Evolutionary conservation across 768 basidiomycete species (phyloP).

Genomic region (Termitomyces sp.): DNA sequence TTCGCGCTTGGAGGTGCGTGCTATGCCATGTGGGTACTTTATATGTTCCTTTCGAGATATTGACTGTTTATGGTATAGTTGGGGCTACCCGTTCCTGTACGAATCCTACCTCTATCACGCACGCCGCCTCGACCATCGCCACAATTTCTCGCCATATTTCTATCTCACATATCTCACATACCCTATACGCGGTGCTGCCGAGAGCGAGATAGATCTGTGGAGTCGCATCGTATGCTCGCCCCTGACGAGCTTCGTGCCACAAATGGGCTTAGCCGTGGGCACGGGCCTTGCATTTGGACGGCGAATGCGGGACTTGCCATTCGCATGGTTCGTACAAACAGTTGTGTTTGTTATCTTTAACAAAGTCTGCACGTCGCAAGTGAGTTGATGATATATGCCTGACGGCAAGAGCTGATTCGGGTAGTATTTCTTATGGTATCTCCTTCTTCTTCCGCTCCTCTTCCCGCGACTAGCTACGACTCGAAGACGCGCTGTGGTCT

Average conservation of each 20-base stretch:
- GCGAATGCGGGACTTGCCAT: slow-evolving; percentile 54
- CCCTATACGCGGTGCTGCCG: slow-evolving; percentile 29
- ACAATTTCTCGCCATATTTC: slow-evolving; percentile 98
- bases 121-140: slow-evolving; percentile 88
- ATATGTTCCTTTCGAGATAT: neutral
- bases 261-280: slow-evolving; percentile 66
- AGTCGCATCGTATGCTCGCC: slow-evolving; percentile 58
- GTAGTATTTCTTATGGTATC: slow-evolving; percentile 98
- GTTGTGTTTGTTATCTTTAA: slow-evolving; percentile 92
- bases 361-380: slow-evolving; percentile 97
- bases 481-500: slow-evolving; percentile 30
- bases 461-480: slow-evolving; percentile 62
- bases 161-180: slow-evolving; percentile 91
- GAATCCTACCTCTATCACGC: slow-evolving; percentile 94
- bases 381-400: slow-evolving; percentile 22
- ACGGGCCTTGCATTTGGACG: slow-evolving; percentile 70
- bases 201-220: slow-evolving; percentile 24
- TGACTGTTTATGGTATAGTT: slow-evolving; percentile 42
- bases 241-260: slow-evolving; percentile 78
- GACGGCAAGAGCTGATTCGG: neutral
- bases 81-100: slow-evolving; percentile 89
- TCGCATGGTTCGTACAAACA: slow-evolving; percentile 92
- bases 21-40: slow-evolving; percentile 63
- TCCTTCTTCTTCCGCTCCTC: slow-evolving; percentile 80
- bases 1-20: slow-evolving; percentile 51